A percentile compares a stretch with the other conserved stretches of the same genome.
Conservation (phyloP, 2,329 filamentous ascomycete genomes). For the Aspergillus fumigatus region DNA sequence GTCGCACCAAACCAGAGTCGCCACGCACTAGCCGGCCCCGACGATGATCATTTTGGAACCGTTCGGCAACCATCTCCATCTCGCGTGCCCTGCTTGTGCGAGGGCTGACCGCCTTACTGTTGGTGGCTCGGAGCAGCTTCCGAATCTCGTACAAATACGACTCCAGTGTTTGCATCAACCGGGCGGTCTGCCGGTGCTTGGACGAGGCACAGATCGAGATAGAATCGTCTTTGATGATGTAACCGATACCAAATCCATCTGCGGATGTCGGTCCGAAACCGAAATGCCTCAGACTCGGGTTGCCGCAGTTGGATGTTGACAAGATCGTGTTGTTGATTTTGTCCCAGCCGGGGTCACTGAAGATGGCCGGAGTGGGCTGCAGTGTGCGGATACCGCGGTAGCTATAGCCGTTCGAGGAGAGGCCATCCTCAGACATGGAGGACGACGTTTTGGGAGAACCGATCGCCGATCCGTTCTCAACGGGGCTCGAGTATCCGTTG, state of each 20-base stretch:
- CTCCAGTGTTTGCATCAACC: conserved; percentile 86
- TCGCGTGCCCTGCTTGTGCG: conserved; percentile 58
- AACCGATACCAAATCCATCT: conserved; percentile 94
- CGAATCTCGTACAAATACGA: conserved; percentile 87
- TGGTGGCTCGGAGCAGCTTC: conserved; percentile 70
- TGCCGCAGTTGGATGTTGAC: conserved; percentile 97
- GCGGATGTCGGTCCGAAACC: conserved; percentile 92
- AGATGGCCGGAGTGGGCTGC: conserved; percentile 65
- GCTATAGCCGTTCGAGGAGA: conserved; percentile 53
- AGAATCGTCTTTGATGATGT: conserved; percentile 94
- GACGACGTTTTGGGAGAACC: conserved; percentile 32
- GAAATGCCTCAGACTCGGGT: conserved; percentile 89
- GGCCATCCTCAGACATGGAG: conserved; percentile 39
- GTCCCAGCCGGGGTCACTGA: conserved; percentile 87
- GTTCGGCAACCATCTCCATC: conserved; percentile 48
- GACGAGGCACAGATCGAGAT: conserved; percentile 89
- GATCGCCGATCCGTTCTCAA: conserved; percentile 25
- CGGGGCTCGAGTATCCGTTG: conserved; percentile 62
- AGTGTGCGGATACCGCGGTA: conserved; percentile 43
- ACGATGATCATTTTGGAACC: conserved; percentile 48
- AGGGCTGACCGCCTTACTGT: conserved; percentile 50
- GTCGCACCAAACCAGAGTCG: conserved; percentile 37
- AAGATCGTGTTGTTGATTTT: conserved; percentile 91
- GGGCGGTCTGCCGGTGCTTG: conserved; percentile 88
- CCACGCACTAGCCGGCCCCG: conserved; percentile 68